A percentile compares a stretch with the other conserved stretches of the same genome.
Conservation (phyloP, 495 filamentous ascomycete genomes). For the Aspergillus saccharolyticus region DNA sequence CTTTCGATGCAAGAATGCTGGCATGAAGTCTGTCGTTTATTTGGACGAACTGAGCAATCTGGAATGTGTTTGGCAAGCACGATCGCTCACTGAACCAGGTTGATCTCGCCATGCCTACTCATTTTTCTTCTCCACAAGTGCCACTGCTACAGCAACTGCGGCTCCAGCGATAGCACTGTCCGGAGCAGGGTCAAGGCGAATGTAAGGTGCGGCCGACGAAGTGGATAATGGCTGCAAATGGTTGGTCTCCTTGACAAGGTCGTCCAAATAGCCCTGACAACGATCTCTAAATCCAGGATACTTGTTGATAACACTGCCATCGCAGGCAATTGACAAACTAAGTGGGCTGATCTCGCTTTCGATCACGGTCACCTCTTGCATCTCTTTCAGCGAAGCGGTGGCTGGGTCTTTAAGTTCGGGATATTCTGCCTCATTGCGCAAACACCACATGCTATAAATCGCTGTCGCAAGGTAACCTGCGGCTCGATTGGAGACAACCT, state of each 20-base stretch:
- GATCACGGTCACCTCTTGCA: conserved; percentile 38
- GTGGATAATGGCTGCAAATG: conserved; percentile 8
- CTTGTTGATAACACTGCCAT: conserved; percentile 58
- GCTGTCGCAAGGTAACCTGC: conserved; percentile 60
- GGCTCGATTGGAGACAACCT: conserved; percentile 55
- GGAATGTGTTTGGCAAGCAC: neutral
- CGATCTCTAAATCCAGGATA: conserved; percentile 51
- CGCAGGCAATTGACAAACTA: conserved; percentile 47
- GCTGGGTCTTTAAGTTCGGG: conserved; percentile 15
- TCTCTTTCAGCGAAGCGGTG: conserved; percentile 29
- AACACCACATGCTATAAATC: conserved; percentile 59
- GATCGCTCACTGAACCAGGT: neutral
- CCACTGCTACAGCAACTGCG: conserved; percentile 52
- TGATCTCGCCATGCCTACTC: conserved; percentile 1
- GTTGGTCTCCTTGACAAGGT: conserved; percentile 33
- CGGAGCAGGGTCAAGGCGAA: conserved; percentile 44
- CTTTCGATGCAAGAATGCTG: conserved; percentile 3
- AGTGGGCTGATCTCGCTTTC: conserved; percentile 30
- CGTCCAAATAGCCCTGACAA: conserved; percentile 47
- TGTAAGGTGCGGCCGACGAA: conserved; percentile 19
- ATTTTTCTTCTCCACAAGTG: conserved; percentile 27
- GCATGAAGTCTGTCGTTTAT: neutral
- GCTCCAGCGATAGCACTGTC: conserved; percentile 55
- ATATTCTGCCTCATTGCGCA: conserved; percentile 49
- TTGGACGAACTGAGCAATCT: neutral